phyloP scores from a whole-genome alignment of 805 yeast species.

The Alloascoidea hylecoeti region DNA sequence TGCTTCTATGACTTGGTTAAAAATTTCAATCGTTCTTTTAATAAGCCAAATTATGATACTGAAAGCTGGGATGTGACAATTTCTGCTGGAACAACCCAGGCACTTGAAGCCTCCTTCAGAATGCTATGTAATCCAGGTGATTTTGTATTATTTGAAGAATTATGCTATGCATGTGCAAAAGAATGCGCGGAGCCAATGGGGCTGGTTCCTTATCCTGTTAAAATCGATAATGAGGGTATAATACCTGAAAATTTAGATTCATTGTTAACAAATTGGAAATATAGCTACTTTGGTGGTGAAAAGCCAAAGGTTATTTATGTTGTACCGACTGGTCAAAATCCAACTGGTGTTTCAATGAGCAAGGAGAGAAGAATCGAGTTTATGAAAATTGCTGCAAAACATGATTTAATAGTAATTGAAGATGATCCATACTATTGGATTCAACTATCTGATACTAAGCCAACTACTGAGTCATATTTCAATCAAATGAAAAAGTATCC shows the following conservation, averaged over 20 bases:
- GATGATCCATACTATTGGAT: conserved; percentile 65
- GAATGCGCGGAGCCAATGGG: conserved; percentile 42
- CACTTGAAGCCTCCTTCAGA: not conserved
- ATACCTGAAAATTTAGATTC: conserved; percentile 37
- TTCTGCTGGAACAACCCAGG: conserved; percentile 3
- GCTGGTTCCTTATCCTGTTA: conserved; percentile 41
- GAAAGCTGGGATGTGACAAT: not conserved
- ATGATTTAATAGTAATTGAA: conserved; percentile 45
- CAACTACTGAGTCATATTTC: conserved; percentile 29
- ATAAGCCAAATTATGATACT: conserved; percentile 46
- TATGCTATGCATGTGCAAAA: conserved; percentile 48
- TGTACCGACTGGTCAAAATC: conserved; percentile 62
- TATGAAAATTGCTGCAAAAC: conserved; percentile 38
- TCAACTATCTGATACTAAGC: conserved; percentile 24
- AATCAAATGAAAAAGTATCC: conserved; percentile 30
- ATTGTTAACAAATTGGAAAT: conserved; percentile 39
- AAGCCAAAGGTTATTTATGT: conserved; percentile 46
- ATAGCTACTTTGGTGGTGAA: conserved; percentile 21
- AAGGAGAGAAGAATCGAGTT: conserved; percentile 33
- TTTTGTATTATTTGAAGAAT: conserved; percentile 50
- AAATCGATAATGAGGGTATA: conserved; percentile 41
- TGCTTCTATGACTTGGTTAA: conserved; percentile 66
- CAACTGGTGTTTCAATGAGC: conserved; percentile 49
- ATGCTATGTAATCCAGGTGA: conserved; percentile 25
- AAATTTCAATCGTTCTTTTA: conserved; percentile 52